Base-by-base conservation (phyloP, 2,329 filamentous ascomycete species). In the Ophiostoma piceae region DNA sequence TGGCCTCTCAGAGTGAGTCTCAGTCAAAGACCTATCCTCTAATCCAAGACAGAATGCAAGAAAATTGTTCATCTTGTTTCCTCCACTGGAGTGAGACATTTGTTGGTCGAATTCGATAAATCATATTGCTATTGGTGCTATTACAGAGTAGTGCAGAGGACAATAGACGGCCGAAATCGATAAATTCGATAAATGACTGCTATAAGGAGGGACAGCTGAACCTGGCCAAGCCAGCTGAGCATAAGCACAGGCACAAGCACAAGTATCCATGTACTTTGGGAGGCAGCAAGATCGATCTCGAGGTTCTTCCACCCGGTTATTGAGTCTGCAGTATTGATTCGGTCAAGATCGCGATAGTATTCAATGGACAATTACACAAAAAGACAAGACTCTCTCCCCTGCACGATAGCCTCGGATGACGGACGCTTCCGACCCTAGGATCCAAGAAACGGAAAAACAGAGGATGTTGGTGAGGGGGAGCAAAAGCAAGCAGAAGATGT, bases 51-150 rank as follows among this genome's bases (percentile, higher is more conserved):
- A 62, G 51, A 62, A 62, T 32, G 57, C 51, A 57, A 62, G 57
- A 62, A 62, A 32, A 62, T 62, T 62, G 57, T 62, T 62, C 57
- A 62, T 62, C 26, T 62, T 62, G 57, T 62, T 62, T 62, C 57
- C 57, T 62, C 57, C 57, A 62, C 57, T 32, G 57, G 11, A 19
- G 57, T 62, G 57, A 62, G 57, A 62, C 57, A 62, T 62, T 57
- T 57, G 43, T 47, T 47, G 43, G 43, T 47, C 19, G 51, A 14
- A 57, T 22, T 57, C 22, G 51, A 57, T 22, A 57, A 19, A 14
- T 57, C 51, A 57, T 57, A 35, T 35, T 35, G 35, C 5, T 35
- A 35, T 35, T 35, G 35, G 5, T 43, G 12, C 35, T 37, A 37
- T 9, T 37, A 8, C 19, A 1, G 11, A 8, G 47, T 6, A 9